These are phyloP conservation scores for Neltuma alba DNA, from an alignment of 306 rosid genomes.

Conservation along the genomic window DNA sequence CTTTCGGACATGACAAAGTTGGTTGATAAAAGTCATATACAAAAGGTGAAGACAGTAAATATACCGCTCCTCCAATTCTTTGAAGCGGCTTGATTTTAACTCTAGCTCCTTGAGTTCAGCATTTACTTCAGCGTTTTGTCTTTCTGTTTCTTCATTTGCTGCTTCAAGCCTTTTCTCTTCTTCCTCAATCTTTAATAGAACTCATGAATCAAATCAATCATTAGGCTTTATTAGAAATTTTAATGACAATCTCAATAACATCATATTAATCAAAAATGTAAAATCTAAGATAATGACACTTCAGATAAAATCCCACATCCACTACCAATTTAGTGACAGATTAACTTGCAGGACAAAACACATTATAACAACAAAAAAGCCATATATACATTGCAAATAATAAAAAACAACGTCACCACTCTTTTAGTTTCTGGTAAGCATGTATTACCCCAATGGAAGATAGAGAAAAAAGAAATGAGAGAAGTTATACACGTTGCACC, in stretches of 20 bases:
- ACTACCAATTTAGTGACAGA: conserved; percentile 6
- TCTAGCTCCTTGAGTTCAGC: conserved; percentile 84
- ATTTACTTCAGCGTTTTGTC: conserved; percentile 77
- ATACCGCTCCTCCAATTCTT: conserved; percentile 93
- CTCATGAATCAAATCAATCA: conserved; percentile 37
- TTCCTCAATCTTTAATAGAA: conserved; percentile 77
- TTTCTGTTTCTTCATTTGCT: conserved; percentile 80
- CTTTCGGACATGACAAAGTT: conserved; percentile 24
- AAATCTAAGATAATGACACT: neutral
- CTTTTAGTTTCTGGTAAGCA: conserved; percentile 1
- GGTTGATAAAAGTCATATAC: conserved; percentile 22
- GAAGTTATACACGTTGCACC: no score
- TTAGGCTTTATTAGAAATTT: conserved; percentile 33
- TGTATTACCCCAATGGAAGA: neutral
- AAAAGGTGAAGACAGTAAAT: conserved; percentile 34
- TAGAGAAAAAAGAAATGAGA: neutral
- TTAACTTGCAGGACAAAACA: neutral
- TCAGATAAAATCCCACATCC: conserved; percentile 18
- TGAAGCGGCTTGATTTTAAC: conserved; percentile 72
- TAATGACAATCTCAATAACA: conserved; percentile 30
- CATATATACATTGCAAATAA: neutral
- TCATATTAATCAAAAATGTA: conserved; percentile 20
- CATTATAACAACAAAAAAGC: conserved; percentile 15
- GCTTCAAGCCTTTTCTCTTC: conserved; percentile 93
- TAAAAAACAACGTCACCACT: neutral